Conservation (phyloP, 106 monocot genomes). For the Dendrobium huoshanense region DNA sequence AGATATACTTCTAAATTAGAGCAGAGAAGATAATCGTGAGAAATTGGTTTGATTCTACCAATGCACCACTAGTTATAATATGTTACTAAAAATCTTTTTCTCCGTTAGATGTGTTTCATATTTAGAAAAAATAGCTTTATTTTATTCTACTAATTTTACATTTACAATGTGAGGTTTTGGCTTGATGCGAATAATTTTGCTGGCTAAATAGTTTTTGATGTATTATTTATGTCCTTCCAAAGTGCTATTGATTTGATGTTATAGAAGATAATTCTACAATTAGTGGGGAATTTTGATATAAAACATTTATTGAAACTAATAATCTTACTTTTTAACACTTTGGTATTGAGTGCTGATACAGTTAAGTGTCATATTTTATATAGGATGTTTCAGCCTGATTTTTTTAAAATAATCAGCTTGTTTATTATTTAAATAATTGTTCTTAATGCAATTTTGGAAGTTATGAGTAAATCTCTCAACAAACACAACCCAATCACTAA, state of each 20-base stretch:
- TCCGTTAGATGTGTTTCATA: not conserved
- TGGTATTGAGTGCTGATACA: not conserved
- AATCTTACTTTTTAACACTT: not conserved
- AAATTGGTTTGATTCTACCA: no score
- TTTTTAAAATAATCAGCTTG: not conserved
- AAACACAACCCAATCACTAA: no score
- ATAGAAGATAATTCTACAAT: not conserved
- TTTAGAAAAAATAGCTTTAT: not conserved
- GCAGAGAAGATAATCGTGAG: no score
- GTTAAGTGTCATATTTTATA: not conserved
- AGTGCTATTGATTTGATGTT: not conserved
- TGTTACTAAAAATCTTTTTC: not conserved
- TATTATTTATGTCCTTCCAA: not conserved
- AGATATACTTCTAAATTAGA: no score
- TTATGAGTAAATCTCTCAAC: not conserved
- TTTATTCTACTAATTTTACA: not conserved
- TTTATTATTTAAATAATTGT: not conserved
- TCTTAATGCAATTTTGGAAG: not conserved
- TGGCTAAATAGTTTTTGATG: not conserved
- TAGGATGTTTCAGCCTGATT: not conserved
- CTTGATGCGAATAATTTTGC: not conserved
- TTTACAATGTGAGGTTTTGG: not conserved
- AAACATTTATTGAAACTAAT: not conserved
- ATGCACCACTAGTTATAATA: not conserved
- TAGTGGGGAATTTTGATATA: not conserved